Evolutionary conservation across 305 asterid species (phyloP).

Genomic region (Rubia tinctorum): DNA sequence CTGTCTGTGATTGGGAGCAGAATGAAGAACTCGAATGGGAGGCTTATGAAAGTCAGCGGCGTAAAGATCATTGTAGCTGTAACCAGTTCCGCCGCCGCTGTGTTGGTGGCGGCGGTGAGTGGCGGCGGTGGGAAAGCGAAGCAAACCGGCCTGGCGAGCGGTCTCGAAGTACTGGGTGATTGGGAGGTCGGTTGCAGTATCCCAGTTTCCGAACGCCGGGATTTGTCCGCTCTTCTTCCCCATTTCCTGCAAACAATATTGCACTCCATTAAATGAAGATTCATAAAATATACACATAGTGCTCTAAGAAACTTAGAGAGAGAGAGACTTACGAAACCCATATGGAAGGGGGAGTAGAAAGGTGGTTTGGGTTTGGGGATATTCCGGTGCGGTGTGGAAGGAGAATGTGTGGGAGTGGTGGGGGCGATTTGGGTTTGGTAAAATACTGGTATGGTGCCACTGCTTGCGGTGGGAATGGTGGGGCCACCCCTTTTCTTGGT

Average conservation of each 20-base stretch:
- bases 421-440: background rate
- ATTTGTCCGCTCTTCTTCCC: constrained; percentile 65
- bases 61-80: constrained; percentile 25
- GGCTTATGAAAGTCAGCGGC: constrained; percentile 31
- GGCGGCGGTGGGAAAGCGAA: constrained; percentile 20
- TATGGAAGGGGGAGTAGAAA: background rate
- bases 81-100: constrained; percentile 21
- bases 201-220: constrained; percentile 89
- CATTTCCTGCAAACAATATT: constrained; percentile 15
- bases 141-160: constrained; percentile 76
- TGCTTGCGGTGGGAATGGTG: background rate
- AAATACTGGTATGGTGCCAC: background rate
- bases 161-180: constrained; percentile 77
- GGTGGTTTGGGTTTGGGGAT: background rate
- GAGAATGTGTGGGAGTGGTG: background rate
- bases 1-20: constrained; percentile 38
- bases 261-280: too few relatives aligned
- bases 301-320: background rate
- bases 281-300: background rate
- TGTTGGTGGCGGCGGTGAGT: constrained; percentile 15
- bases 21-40: constrained; percentile 31
- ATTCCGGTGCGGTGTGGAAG: background rate
- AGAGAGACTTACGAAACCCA: background rate
- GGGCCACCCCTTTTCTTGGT: background rate
- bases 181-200: constrained; percentile 57